A percentile compares a stretch with the other conserved stretches of the same genome.
These are phyloP conservation scores for Solanum dulcamara DNA, from an alignment of 257 asterid genomes.

Conservation along the genomic window DNA sequence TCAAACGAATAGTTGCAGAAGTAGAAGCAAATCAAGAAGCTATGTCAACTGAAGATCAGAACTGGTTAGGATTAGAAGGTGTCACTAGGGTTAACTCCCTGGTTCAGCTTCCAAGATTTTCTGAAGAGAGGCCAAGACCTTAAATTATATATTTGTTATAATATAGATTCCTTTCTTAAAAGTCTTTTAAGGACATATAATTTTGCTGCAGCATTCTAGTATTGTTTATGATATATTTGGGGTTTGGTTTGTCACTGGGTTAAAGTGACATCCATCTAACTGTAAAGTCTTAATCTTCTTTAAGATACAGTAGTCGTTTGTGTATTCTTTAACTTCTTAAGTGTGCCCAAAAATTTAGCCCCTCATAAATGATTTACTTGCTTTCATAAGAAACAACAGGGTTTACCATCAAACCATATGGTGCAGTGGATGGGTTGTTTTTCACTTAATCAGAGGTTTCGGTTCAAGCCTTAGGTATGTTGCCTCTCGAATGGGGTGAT, in stretches of 20 bases:
- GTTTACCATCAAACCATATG: neutral
- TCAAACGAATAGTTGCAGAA: conserved; percentile 23
- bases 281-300: neutral
- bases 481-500: too few species aligned
- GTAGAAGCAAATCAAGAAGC: conserved; percentile 17
- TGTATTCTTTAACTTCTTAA: neutral
- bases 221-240: neutral
- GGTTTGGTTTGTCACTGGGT: neutral
- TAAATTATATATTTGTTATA: conserved; percentile 12
- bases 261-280: neutral
- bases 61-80: conserved; percentile 97
- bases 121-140: conserved; percentile 60
- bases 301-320: neutral
- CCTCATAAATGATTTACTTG: neutral
- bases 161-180: neutral
- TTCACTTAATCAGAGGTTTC: too few species aligned
- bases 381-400: neutral
- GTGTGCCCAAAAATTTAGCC: neutral
- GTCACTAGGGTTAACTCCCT: conserved; percentile 92
- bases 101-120: conserved; percentile 93
- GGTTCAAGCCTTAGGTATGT: neutral
- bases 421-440: neutral
- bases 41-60: conserved; percentile 36
- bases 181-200: neutral
- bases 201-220: neutral